phyloP scores from a whole-genome alignment of 805 yeast species.

The Debaryomyces tyrocola region DNA sequence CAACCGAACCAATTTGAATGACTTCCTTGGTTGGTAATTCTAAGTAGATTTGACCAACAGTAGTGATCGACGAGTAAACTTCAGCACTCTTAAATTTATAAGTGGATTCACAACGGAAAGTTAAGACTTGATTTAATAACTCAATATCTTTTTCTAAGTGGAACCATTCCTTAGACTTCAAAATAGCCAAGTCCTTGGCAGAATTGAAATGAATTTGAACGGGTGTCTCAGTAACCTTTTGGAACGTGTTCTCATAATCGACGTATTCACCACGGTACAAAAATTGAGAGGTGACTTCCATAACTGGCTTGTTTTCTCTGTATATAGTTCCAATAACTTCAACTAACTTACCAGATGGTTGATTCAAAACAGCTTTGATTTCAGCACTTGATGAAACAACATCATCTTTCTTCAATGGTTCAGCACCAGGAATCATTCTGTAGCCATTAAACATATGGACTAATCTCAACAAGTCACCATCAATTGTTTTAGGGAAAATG shows the following conservation, averaged over 20 bases:
- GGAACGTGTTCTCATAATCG: constrained; percentile 91
- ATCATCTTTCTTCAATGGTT: constrained; percentile 86
- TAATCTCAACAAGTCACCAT: constrained; percentile 91
- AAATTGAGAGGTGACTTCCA: constrained; percentile 94
- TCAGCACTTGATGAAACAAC: constrained; percentile 79
- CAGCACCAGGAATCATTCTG: constrained; percentile 88
- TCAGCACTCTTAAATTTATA: constrained; percentile 76
- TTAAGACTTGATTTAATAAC: constrained; percentile 74
- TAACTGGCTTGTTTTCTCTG: constrained; percentile 74
- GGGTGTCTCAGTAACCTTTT: constrained; percentile 83
- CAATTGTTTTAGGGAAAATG: constrained; percentile 94
- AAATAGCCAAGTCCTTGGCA: constrained; percentile 87
- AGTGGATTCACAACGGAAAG: constrained; percentile 85
- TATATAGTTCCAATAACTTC: constrained; percentile 89
- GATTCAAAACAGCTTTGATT: constrained; percentile 85
- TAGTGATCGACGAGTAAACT: constrained; percentile 75
- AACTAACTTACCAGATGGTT: constrained; percentile 91
- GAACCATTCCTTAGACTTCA: constrained; percentile 98
- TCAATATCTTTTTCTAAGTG: constrained; percentile 71
- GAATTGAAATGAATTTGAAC: constrained; percentile 71
- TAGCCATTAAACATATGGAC: constrained; percentile 96
- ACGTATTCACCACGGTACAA: constrained; percentile 90
- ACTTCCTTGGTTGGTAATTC: constrained; percentile 93
- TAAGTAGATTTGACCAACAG: constrained; percentile 80
- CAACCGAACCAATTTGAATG: constrained; percentile 77